phyloP scores from a whole-genome alignment of 805 yeast species.

The Lachancea lanzarotensis region DNA sequence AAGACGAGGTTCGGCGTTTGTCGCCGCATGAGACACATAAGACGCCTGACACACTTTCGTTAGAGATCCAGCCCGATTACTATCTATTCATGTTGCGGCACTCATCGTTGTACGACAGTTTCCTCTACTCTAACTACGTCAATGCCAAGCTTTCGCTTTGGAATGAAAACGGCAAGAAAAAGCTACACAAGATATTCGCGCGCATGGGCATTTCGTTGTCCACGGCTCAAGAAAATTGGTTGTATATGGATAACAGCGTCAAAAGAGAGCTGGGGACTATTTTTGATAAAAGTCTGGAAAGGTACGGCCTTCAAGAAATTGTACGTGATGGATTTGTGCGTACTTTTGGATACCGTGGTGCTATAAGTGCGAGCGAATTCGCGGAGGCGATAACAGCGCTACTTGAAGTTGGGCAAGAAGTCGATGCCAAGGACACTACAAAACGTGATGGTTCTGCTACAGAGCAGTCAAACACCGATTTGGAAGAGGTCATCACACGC shows the following conservation, averaged over 20 bases:
- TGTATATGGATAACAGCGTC: slow-evolving; percentile 74
- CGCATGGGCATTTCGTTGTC: slow-evolving; percentile 90
- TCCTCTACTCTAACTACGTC: slow-evolving; percentile 84
- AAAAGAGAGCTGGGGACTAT: slow-evolving; percentile 67
- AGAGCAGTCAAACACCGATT: slow-evolving; percentile 1
- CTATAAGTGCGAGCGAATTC: slow-evolving; percentile 85
- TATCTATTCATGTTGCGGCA: slow-evolving; percentile 81
- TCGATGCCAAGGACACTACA: slow-evolving; percentile 3
- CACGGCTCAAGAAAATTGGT: slow-evolving; percentile 89
- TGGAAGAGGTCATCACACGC: slow-evolving; percentile 27
- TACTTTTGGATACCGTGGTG: slow-evolving; percentile 81
- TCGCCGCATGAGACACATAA: slow-evolving; percentile 35
- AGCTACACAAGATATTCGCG: slow-evolving; percentile 86
- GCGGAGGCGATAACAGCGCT: slow-evolving; percentile 85
- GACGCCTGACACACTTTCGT: slow-evolving; percentile 38
- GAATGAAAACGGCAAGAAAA: slow-evolving; percentile 86
- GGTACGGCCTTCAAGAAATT: slow-evolving; percentile 76
- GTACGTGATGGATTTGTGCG: slow-evolving; percentile 82
- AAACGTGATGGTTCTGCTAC: slow-evolving; percentile 18
- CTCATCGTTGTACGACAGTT: slow-evolving; percentile 88
- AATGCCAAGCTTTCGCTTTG: slow-evolving; percentile 82
- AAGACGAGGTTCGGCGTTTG: slow-evolving; percentile 77
- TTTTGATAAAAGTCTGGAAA: slow-evolving; percentile 61
- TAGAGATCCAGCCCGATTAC: slow-evolving; percentile 76
- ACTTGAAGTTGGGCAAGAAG: slow-evolving; percentile 55